Evolutionary conservation across 768 basidiomycete genomes (phyloP).

Genomic region (Psilocybe cyanescens): DNA sequence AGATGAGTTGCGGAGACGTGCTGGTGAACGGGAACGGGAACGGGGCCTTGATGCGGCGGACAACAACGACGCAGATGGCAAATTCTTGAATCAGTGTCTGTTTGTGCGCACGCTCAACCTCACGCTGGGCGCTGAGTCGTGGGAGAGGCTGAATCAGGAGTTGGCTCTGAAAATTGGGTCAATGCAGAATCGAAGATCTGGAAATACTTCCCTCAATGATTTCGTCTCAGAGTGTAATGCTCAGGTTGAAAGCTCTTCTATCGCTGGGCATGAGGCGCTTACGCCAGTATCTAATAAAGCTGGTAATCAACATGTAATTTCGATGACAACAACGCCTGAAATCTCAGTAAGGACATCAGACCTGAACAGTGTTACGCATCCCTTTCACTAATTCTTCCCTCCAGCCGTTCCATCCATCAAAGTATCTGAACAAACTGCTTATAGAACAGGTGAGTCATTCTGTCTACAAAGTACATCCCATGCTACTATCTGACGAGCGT

Average conservation of each 20-base stretch:
- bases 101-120: slow-evolving; percentile 10
- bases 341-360: background rate
- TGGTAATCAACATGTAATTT: background rate
- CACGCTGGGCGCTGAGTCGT: background rate
- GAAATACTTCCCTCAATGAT: background rate
- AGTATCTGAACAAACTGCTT: background rate
- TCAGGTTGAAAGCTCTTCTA: background rate
- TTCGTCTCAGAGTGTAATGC: background rate
- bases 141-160: background rate
- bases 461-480: background rate
- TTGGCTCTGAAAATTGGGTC: background rate
- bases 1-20: background rate
- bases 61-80: background rate
- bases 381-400: background rate
- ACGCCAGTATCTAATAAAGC: background rate
- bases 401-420: background rate
- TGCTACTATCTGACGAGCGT: background rate
- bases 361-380: background rate
- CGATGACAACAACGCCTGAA: background rate
- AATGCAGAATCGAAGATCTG: background rate
- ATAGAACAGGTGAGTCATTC: background rate
- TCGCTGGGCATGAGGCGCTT: background rate
- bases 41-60: background rate
- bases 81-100: slow-evolving; percentile 8
- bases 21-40: too few species aligned